Base-by-base conservation (phyloP, 139 green algal species). In the Axilococcus clingmanii region DNA sequence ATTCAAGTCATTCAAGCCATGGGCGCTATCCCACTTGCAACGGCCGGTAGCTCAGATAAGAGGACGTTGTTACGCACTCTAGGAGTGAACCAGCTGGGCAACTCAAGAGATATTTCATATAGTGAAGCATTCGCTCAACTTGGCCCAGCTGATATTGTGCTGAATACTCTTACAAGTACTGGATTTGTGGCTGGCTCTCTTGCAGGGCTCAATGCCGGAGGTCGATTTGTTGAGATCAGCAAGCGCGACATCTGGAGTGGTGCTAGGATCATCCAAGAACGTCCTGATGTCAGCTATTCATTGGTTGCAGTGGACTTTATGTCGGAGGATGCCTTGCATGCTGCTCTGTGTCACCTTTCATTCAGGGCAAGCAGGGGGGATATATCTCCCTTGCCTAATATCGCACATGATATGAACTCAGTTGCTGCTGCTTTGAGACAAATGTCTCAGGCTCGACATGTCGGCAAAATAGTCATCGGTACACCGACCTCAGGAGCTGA, bases 271-370 rank as follows among this genome's bases (percentile, higher is more conserved):
- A 41, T 52, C 19, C 65, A 80, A 36, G 79, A 94, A 48, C 79
- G 86, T 0, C 79, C 82, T 2, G 86, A 95, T 53, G 69, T 85
- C 36, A 15, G 9, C 2, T 89, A 84, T 60, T 54, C 59, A 9
- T 57, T 93, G 42, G 52, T 95, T 19, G 86, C 86, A 1, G 69
- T 95, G 4, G 86, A 95, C 71, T 91, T 95, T 65, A 69, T 95
- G 61, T 80, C 86, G 0, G 61, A 65, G n/a, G 4, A 43, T 3
- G 64, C 70, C 14, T 59, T 93, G 55, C 34, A 68, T 8, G 5
- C 38, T 5, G 34, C 66, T 24, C 47, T 88, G 32, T 23, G 15
- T 17, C 44, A 61, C 6, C 45, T 76, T 1, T 46, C 59, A 12
- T 32, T 46, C 1, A 50, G 68, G 30, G 57, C 82, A 11, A 74